Conservation (phyloP, 2,329 filamentous ascomycete genomes). For the Nothophoma quercina region DNA sequence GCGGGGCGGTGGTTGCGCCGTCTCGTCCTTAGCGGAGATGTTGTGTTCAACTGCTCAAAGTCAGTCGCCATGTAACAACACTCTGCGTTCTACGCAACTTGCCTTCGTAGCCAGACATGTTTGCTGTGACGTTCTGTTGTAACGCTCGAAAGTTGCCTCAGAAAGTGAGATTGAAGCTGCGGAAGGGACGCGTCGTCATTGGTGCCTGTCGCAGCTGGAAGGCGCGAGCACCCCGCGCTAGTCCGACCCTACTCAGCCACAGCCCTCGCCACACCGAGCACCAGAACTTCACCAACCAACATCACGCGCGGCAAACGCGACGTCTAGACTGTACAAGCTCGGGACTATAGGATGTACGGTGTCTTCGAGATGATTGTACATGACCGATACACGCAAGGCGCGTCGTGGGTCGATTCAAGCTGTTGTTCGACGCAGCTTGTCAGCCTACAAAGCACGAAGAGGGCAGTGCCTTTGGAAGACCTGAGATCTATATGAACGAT, state of each 20-base stretch:
- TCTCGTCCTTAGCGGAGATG: constrained; percentile 50
- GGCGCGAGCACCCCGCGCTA: background rate
- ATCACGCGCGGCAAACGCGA: background rate
- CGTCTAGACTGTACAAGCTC: background rate
- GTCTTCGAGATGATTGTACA: background rate
- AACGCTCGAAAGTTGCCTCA: background rate
- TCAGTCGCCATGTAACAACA: constrained; percentile 24
- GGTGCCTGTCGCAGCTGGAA: constrained; percentile 15
- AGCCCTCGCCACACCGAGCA: background rate
- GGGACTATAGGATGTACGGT: background rate
- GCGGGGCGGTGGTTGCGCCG: constrained; percentile 53
- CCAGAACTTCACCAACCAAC: background rate
- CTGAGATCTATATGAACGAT: background rate
- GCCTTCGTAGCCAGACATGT: constrained; percentile 59
- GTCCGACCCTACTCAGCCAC: constrained; percentile 7
- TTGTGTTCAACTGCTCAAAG: constrained; percentile 57
- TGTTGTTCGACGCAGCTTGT: background rate
- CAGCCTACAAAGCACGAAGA: background rate
- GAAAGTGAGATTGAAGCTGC: constrained; percentile 5
- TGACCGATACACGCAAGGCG: background rate
- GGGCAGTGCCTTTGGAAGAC: background rate
- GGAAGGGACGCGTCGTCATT: constrained; percentile 17
- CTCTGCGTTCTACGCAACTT: constrained; percentile 16
- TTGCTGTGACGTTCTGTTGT: constrained; percentile 14
- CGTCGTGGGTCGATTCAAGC: background rate